These are phyloP conservation scores for Capillidium rhysosporum DNA, from an alignment of 371 early-diverging fungal species.

Conservation along the genomic window DNA sequence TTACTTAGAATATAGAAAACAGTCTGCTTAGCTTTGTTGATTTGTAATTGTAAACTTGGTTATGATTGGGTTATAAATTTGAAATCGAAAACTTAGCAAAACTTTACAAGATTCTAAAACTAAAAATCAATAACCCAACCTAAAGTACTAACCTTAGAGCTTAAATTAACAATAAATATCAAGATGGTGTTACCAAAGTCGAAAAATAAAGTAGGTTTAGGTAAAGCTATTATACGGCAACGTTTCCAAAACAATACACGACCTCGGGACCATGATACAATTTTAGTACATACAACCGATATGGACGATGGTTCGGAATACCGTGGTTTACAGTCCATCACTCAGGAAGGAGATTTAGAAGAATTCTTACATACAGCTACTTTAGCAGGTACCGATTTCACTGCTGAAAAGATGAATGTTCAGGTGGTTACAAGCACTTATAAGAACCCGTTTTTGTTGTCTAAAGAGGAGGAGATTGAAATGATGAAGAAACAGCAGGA, in stretches of 20 bases:
- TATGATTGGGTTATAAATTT: too few species aligned
- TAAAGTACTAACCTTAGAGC: too few species aligned
- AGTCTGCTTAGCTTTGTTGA: too few species aligned
- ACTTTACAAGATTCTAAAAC: too few species aligned
- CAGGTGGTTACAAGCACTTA: slow-evolving; percentile 55
- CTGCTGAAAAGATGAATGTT: slow-evolving; percentile 77
- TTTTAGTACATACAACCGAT: slow-evolving; percentile 72
- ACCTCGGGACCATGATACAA: slow-evolving; percentile 41
- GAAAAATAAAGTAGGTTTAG: slow-evolving; percentile 47
- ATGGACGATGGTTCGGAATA: slow-evolving; percentile 61
- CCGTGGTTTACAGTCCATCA: slow-evolving; percentile 83
- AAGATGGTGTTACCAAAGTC: slow-evolving; percentile 16
- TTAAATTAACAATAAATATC: not conserved
- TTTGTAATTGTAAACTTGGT: too few species aligned
- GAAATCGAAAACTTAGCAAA: too few species aligned
- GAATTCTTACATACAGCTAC: slow-evolving; percentile 88
- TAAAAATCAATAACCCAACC: too few species aligned
- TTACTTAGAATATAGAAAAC: too few species aligned
- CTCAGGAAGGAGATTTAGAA: slow-evolving; percentile 90
- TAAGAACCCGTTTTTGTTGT: slow-evolving; percentile 62
- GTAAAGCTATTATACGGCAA: slow-evolving; percentile 77
- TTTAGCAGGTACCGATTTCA: slow-evolving; percentile 87
- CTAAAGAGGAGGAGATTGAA: slow-evolving; percentile 52
- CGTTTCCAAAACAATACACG: slow-evolving; percentile 71
- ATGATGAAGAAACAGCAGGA: slow-evolving; percentile 53